Evolutionary conservation across 352 stramenopile species (phyloP).

Genomic region (Aphanomyces stellatus): DNA sequence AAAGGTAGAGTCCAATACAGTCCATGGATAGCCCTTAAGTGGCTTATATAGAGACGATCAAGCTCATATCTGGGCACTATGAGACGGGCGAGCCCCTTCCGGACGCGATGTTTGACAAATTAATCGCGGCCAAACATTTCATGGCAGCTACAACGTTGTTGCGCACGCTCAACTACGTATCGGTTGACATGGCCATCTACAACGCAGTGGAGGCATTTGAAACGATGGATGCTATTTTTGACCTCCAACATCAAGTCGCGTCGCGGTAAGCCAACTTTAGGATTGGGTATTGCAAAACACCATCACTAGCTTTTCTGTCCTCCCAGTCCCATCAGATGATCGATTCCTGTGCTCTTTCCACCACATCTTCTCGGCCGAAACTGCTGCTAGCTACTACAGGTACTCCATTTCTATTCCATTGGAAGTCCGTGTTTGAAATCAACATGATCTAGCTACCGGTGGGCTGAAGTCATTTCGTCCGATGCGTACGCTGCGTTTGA

Average conservation of each 20-base stretch:
- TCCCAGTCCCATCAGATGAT: no score
- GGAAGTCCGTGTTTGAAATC: not conserved
- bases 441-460: conserved; percentile 94
- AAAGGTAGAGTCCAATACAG: no score
- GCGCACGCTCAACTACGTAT: not conserved
- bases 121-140: conserved; percentile 92
- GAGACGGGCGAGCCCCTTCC: conserved; percentile 87
- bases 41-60: not conserved
- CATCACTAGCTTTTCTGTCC: no score
- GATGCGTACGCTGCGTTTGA: conserved; percentile 97
- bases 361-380: no score
- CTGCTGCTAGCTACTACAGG: no score
- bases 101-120: conserved; percentile 93
- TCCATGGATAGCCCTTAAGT: no score
- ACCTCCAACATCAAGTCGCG: no score
- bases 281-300: no score
- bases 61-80: conserved; percentile 68
- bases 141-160: conserved; percentile 54
- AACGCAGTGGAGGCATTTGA: no score
- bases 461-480: conserved; percentile 95
- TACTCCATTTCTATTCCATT: not conserved
- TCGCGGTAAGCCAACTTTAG: no score
- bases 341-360: no score
- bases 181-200: not conserved
- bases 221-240: no score